Evolutionary conservation across 805 yeast genomes (phyloP).

Genomic region (Wickerhamiella sorbophila): DNA sequence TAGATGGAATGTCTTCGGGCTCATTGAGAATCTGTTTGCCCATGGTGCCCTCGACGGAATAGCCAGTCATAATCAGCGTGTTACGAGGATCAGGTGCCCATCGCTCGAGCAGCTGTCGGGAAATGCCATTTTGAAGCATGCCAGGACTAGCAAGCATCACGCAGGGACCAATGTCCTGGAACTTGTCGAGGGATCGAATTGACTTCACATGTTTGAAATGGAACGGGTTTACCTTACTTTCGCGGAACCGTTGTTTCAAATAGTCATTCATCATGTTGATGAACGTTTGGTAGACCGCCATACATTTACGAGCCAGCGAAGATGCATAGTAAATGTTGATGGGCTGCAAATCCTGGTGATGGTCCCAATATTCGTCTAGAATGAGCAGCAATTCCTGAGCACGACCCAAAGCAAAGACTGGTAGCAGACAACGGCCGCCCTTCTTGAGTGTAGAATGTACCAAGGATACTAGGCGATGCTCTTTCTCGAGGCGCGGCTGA

Average conservation of each 20-base stretch:
- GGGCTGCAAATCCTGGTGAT: slow-evolving; percentile 65
- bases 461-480: slow-evolving; percentile 59
- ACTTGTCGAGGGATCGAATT: slow-evolving; percentile 61
- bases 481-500: slow-evolving; percentile 79
- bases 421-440: slow-evolving; percentile 86
- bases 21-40: slow-evolving; percentile 81
- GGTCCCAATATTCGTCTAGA: slow-evolving; percentile 88
- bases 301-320: slow-evolving; percentile 82
- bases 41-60: slow-evolving; percentile 96
- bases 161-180: slow-evolving; percentile 90
- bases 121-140: slow-evolving; percentile 92
- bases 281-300: slow-evolving; percentile 94
- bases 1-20: slow-evolving; percentile 80
- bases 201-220: slow-evolving; percentile 74
- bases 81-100: slow-evolving; percentile 98
- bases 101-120: slow-evolving; percentile 76
- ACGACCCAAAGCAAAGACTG: slow-evolving; percentile 92
- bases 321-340: slow-evolving; percentile 86
- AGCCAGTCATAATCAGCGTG: slow-evolving; percentile 81
- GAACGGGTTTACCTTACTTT: slow-evolving; percentile 77
- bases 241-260: slow-evolving; percentile 60
- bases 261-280: slow-evolving; percentile 95
- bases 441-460: slow-evolving; percentile 71
- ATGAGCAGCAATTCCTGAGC: slow-evolving; percentile 88
- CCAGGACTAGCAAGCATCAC: slow-evolving; percentile 97